A percentile compares a stretch with the other conserved stretches of the same genome.
These are phyloP conservation scores for Orbilia ellipsospora DNA, from an alignment of 2,329 filamentous ascomycete species.

Conservation along the genomic window DNA sequence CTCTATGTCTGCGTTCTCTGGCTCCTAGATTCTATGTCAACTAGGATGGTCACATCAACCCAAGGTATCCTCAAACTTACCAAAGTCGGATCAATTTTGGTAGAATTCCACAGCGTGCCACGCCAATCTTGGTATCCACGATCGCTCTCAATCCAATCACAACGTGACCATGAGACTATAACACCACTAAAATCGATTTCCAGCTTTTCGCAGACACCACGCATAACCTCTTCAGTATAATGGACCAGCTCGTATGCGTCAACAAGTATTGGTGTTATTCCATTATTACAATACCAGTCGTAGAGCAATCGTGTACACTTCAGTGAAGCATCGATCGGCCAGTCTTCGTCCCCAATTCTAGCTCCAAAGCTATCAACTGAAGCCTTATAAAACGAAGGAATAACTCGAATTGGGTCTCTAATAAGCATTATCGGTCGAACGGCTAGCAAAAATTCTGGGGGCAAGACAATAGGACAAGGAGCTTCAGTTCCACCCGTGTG, in stretches of 20 bases:
- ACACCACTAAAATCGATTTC: not conserved
- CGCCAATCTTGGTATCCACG: not conserved
- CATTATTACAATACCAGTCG: conserved; percentile 1
- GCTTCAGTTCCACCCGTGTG: too few relatives aligned
- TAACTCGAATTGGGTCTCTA: not conserved
- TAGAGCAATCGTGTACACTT: not conserved
- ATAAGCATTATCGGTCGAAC: not conserved
- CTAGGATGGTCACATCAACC: not conserved
- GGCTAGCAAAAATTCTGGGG: not conserved
- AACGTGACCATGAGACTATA: not conserved
- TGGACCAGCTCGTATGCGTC: not conserved
- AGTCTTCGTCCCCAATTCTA: not conserved
- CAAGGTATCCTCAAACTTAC: not conserved
- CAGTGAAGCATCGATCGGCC: not conserved
- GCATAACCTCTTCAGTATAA: not conserved
- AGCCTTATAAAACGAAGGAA: conserved; percentile 6
- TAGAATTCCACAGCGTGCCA: not conserved
- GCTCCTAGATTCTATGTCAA: too few relatives aligned
- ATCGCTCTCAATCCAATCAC: not conserved
- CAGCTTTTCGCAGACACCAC: not conserved
- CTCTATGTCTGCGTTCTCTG: too few relatives aligned
- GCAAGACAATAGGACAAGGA: not conserved
- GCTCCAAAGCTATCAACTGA: not conserved
- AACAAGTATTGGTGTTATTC: not conserved
- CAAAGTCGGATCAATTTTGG: conserved; percentile 5